Base-by-base conservation (phyloP, 164 flowering plant species). In the Aristolochia fimbriata region DNA sequence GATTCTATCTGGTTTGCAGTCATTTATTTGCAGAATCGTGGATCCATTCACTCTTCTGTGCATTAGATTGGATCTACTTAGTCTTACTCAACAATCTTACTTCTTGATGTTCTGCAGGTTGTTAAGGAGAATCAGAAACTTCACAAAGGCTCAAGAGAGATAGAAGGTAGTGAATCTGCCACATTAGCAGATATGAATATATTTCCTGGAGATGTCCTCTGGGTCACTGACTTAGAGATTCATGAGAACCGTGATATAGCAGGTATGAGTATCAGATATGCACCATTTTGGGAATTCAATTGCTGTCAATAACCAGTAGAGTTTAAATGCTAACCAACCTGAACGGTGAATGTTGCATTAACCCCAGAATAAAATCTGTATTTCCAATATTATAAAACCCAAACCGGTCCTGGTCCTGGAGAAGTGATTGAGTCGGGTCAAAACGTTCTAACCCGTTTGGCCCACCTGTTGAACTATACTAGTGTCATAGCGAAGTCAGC, bases 201-300 rank as follows among this genome's bases (percentile, higher is more conserved):
- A 63, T 85, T 93, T 53, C 91, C 99, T 27, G 97, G 97, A 51
- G 97, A 90, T 58, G 70, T 74, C 62, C 80, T 93, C 27, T 90
- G 97, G 96, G 92, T 93, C 51, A 81, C 73, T 55, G 99, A 93
- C 74, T 83, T 97, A 16, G 88, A 88, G 71, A 76, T 88, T 62
- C 85, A 90, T 69, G 96, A 88, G 64, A 73, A 86, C 62, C 94
- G 99, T 43, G 99, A 93, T 69, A 93, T 93, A 71, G 96, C 99
- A 61, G 99, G 99, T 93, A 84, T 57, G 31, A 31, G 30, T 51
- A 55, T 60, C 16, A 16, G 14, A 17, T n/a, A 49, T n/a, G 52
- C 17, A 37, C 6, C 2, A 50, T 61, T 50, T 20, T n/a, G 17
- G 20, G 30, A 27, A n/a, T n/a, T n/a, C n/a, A n/a, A n/a, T n/a